A percentile compares a stretch with the other conserved stretches of the same genome.
These are phyloP conservation scores for Microcos paniculata DNA, from an alignment of 345 rosid genomes.

Conservation along the genomic window DNA sequence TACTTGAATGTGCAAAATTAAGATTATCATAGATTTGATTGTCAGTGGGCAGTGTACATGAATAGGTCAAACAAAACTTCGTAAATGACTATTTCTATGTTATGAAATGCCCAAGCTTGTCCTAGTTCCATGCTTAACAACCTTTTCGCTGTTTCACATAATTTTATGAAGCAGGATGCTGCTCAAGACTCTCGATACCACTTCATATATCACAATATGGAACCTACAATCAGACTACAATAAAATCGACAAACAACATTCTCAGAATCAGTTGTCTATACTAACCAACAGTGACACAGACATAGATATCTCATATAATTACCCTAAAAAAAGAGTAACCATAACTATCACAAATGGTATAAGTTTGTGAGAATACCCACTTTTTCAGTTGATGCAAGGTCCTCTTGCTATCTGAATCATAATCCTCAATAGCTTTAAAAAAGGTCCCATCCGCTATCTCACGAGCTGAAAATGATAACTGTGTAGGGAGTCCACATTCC, in stretches of 20 bases:
- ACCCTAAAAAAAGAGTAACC: not conserved
- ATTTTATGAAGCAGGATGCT: not conserved
- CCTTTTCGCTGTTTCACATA: not conserved
- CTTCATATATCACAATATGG: not conserved
- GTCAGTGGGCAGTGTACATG: not conserved
- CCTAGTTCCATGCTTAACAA: conserved; percentile 1
- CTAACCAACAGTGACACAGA: not conserved
- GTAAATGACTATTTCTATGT: not conserved
- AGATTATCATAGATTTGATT: too few relatives aligned
- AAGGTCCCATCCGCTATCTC: conserved; percentile 95
- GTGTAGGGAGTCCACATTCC: conserved; percentile 93
- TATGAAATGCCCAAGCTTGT: not conserved
- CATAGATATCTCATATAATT: not conserved
- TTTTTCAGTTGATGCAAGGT: conserved; percentile 70
- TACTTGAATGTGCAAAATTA: too few relatives aligned
- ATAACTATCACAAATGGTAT: conserved; percentile 1
- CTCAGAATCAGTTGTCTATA: not conserved
- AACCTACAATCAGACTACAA: not conserved
- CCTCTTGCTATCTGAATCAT: conserved; percentile 95
- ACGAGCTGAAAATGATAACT: conserved; percentile 90
- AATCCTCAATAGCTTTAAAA: conserved; percentile 91
- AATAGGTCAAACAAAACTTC: not conserved
- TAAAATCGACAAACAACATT: not conserved
- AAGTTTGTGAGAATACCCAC: conserved; percentile 36
- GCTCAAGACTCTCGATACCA: not conserved